These are phyloP conservation scores for Nidularia pulvinata DNA, from an alignment of 768 basidiomycete species.

Conservation along the genomic window DNA sequence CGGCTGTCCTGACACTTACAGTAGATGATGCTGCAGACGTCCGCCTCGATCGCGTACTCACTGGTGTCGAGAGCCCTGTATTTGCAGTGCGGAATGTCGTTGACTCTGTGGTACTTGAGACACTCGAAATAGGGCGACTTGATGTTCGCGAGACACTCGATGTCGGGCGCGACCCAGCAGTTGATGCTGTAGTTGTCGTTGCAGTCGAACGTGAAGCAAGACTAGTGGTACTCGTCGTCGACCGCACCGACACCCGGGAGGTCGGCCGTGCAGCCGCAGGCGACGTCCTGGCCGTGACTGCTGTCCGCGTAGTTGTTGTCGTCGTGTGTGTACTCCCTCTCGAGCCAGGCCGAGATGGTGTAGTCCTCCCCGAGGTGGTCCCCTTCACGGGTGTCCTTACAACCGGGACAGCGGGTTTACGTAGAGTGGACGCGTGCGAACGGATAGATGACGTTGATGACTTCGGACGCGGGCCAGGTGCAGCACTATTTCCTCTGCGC, in stretches of 20 bases:
- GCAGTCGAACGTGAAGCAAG: neutral
- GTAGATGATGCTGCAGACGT: constrained; percentile 27
- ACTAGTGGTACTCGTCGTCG: neutral
- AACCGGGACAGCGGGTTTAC: constrained; percentile 7
- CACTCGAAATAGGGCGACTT: constrained; percentile 6
- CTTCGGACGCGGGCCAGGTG: constrained; percentile 14
- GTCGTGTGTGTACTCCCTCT: constrained; percentile 12
- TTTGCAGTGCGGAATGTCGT: constrained; percentile 44
- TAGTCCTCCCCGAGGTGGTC: constrained; percentile 3
- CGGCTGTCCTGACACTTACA: constrained; percentile 8
- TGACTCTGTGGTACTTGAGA: constrained; percentile 9
- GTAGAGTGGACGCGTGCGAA: constrained; percentile 26
- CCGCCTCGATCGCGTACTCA: constrained; percentile 19
- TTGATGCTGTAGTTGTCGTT: neutral
- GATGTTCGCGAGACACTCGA: neutral
- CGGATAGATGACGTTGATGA: constrained; percentile 31
- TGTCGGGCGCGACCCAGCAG: neutral
- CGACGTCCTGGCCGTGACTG: constrained; percentile 4
- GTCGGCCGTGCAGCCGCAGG: constrained; percentile 4
- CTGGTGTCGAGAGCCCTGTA: constrained; percentile 20
- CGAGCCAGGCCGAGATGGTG: constrained; percentile 18
- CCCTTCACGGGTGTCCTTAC: neutral
- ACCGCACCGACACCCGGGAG: neutral
- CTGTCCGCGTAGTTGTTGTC: constrained; percentile 6
- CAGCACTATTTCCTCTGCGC: constrained; percentile 1